These are phyloP conservation scores for Globisporangium viniferum DNA, from an alignment of 352 stramenopile species.

Conservation along the genomic window DNA sequence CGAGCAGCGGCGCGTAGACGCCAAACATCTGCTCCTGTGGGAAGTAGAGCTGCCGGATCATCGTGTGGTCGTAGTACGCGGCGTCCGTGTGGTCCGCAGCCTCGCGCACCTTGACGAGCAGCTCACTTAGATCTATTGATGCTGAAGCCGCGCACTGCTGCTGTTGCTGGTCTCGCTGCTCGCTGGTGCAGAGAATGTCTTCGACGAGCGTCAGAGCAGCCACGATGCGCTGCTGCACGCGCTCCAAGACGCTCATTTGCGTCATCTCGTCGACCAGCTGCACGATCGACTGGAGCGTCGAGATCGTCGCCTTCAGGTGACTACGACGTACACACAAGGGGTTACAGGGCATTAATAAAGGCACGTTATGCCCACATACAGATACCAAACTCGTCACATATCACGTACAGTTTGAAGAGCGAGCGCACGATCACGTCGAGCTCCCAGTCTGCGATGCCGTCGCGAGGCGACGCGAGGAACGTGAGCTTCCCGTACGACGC, in stretches of 20 bases:
- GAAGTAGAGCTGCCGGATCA: conserved; percentile 74
- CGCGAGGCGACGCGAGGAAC: conserved; percentile 47
- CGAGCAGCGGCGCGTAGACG: conserved; percentile 60
- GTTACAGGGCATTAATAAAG: not conserved
- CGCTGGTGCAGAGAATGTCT: conserved; percentile 35
- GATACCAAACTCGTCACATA: not conserved
- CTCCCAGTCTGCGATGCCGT: conserved; percentile 74
- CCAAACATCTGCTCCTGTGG: conserved; percentile 66
- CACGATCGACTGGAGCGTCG: conserved; percentile 71
- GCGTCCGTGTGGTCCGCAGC: conserved; percentile 46
- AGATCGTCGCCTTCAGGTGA: conserved; percentile 52
- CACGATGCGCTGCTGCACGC: conserved; percentile 55
- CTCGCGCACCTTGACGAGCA: conserved; percentile 40
- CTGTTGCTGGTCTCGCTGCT: not conserved
- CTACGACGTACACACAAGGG: conserved; percentile 16
- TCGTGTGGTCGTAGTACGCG: conserved; percentile 67
- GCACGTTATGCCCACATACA: not conserved
- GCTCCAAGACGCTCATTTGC: conserved; percentile 68
- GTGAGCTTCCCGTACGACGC: conserved; percentile 14
- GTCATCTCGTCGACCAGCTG: conserved; percentile 65
- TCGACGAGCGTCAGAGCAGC: conserved; percentile 50
- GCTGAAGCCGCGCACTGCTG: conserved; percentile 22
- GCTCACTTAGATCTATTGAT: conserved; percentile 20
- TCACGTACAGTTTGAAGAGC: conserved; percentile 42
- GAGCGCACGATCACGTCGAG: conserved; percentile 48